Evolutionary conservation across 495 filamentous ascomycete species (phyloP).

Genomic region (Pseudotulostoma volvatum): DNA sequence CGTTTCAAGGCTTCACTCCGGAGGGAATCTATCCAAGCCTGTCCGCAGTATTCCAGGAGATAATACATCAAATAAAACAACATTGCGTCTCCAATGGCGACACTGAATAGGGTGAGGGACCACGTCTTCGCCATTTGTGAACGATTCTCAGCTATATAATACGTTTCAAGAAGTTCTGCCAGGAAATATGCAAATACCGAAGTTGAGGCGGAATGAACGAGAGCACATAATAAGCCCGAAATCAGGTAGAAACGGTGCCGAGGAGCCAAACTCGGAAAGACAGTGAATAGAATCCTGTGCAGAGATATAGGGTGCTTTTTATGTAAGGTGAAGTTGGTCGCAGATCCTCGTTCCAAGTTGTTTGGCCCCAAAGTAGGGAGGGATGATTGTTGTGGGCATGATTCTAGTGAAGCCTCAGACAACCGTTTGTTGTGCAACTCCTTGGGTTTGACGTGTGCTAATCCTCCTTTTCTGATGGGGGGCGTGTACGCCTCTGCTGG

Average conservation of each 20-base stretch:
- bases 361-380: too few relatives aligned
- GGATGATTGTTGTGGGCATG: too few relatives aligned
- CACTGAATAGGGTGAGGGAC: constrained; percentile 50
- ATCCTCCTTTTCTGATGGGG: too few relatives aligned
- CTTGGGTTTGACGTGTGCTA: too few relatives aligned
- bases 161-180: constrained; percentile 52
- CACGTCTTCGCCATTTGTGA: constrained; percentile 40
- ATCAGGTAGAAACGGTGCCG: constrained; percentile 38
- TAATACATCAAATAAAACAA: constrained; percentile 52
- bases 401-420: too few relatives aligned
- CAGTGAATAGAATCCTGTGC: constrained; percentile 46
- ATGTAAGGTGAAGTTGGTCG: too few relatives aligned
- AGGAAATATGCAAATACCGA: constrained; percentile 70
- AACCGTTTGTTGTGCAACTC: too few relatives aligned
- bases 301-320: constrained; percentile 27
- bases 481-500: too few relatives aligned
- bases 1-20: constrained; percentile 50
- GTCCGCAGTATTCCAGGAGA: constrained; percentile 51
- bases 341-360: too few relatives aligned
- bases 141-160: constrained; percentile 36
- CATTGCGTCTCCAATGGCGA: constrained; percentile 49
- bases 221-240: constrained; percentile 41
- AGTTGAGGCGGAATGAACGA: constrained; percentile 50
- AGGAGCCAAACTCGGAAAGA: constrained; percentile 48
- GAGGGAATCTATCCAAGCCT: constrained; percentile 63